phyloP scores from a whole-genome alignment of 225 moss, liverwort and hornwort species.

The Asterella californica region DNA sequence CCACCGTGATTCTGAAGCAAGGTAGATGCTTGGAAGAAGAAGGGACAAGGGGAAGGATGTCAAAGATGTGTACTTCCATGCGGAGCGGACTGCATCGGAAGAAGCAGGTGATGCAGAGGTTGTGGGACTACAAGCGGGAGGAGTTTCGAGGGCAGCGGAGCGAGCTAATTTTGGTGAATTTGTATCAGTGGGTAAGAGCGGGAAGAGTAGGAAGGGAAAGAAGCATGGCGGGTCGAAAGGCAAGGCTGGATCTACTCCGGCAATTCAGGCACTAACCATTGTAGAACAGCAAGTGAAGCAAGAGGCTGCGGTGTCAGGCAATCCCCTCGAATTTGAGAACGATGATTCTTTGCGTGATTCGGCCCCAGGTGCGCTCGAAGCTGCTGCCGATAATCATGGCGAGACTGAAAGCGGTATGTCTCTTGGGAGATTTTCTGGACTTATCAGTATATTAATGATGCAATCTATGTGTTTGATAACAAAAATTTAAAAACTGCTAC shows the following conservation, averaged over 20 bases:
- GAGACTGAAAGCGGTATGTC: neutral
- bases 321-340: neutral
- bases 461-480: neutral
- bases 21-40: conserved; percentile 24
- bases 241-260: neutral
- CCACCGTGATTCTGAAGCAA: neutral
- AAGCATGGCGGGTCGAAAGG: neutral
- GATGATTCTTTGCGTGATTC: neutral
- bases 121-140: neutral
- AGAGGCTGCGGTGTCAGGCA: neutral
- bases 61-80: conserved; percentile 7
- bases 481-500: no score
- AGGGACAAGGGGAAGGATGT: conserved; percentile 22
- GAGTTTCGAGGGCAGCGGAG: neutral
- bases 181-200: neutral
- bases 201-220: conserved; percentile 9
- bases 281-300: neutral
- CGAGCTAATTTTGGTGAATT: conserved; percentile 20
- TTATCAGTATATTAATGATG: neutral
- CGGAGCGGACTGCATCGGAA: neutral
- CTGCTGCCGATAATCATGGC: neutral
- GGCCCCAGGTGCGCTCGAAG: neutral
- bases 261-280: no score
- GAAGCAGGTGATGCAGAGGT: conserved; percentile 2
- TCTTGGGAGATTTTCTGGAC: neutral